These are phyloP conservation scores for Dioscorea alata DNA, from an alignment of 106 monocot genomes.

Conservation along the genomic window DNA sequence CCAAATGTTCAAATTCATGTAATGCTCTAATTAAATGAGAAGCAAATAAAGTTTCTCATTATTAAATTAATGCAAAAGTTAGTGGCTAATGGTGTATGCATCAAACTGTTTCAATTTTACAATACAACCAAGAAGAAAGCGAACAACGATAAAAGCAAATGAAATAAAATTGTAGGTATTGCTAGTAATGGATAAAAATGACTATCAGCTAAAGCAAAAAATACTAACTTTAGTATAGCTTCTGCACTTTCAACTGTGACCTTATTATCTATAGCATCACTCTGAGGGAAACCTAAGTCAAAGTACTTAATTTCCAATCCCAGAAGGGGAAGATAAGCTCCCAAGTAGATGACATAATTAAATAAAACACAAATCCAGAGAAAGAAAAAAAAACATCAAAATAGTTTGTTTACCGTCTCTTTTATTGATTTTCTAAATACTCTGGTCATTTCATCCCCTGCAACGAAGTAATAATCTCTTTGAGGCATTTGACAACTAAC, in stretches of 20 bases:
- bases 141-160: background rate
- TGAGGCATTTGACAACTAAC: no score
- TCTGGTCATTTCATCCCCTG: conserved; percentile 97
- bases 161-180: background rate
- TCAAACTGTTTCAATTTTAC: no score
- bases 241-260: conserved; percentile 93
- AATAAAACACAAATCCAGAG: background rate
- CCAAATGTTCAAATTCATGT: no score
- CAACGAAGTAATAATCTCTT: background rate
- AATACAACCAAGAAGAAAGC: no score
- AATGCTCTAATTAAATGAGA: no score
- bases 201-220: background rate
- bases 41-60: no score
- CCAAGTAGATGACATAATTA: conserved; percentile 4
- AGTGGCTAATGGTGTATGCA: no score
- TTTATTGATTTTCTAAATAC: conserved; percentile 92
- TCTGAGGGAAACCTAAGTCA: conserved; percentile 69
- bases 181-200: background rate
- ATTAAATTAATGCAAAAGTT: no score
- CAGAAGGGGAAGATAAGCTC: conserved; percentile 95
- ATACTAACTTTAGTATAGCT: conserved; percentile 78
- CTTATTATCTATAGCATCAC: conserved; percentile 92
- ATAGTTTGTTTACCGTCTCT: conserved; percentile 50
- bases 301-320: conserved; percentile 97
- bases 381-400: background rate